Base-by-base conservation (phyloP, 2,329 filamentous ascomycete species). In the Ophiobolus disseminans region DNA sequence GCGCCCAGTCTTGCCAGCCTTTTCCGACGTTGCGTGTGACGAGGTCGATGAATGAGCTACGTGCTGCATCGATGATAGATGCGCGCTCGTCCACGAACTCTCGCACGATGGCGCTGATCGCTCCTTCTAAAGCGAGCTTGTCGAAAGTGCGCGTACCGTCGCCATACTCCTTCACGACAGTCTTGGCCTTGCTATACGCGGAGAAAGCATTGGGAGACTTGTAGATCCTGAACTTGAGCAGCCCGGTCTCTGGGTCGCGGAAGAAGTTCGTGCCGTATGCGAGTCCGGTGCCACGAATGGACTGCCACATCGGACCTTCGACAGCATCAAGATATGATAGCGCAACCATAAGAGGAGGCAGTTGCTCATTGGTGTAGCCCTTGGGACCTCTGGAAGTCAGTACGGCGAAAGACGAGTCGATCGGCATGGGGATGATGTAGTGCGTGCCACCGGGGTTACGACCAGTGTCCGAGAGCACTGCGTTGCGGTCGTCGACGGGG, bases 221-320 rank as follows among this genome's bases (percentile, higher is more conserved):
- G 77, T 95, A 97, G 32, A 97, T 87, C 45, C 86, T 85, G 76
- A 95, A 95, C 53, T 90, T 87, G 41, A 97, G 77, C 40, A 89
- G 84, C 2, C 93, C 94, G 1, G 85, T 86, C 65, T 94, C 90
- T 21, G 90, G 77, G 65, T 90, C 88, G 36, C 89, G 86, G 35
- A 82, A 82, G 67, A 97, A 96, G 62, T 83, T 85, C 1, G 89
- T 87, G 43, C 92, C 92, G 68, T 99, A 99, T 0, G 94, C 94
- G 42, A 97, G 86, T 35, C 94, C 94, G 34, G 90, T 94, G 46
- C 94, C 94, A 37, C 94, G 90, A 39, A 97, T 89, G 0, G 91
- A 90, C 55, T 88, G 88, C 93, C 94, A 97, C 23, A 99, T 84
- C 0, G 94, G 94, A 0, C 94, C 94, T 73, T 99, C 94, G 14